phyloP scores from a whole-genome alignment of 352 stramenopile genomes.

The Phytophthora chlamydospora region DNA sequence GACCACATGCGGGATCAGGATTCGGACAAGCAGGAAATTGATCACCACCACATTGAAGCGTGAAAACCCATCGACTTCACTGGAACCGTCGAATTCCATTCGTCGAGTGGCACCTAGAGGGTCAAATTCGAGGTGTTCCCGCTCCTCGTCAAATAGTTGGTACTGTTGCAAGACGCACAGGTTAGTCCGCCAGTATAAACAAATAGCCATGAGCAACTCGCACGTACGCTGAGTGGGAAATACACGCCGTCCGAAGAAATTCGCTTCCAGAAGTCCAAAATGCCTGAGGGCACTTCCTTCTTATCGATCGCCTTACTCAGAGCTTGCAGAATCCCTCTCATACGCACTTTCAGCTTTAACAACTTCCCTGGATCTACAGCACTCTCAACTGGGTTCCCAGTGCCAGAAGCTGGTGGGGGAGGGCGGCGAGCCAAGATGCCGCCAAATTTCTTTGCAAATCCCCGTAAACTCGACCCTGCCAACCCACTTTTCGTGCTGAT shows the following conservation, averaged over 20 bases:
- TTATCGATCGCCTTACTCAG: slow-evolving; percentile 58
- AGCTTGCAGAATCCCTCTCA: slow-evolving; percentile 59
- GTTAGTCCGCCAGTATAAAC: slow-evolving; percentile 13
- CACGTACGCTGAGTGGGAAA: slow-evolving; percentile 60
- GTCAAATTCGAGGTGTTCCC: slow-evolving; percentile 57
- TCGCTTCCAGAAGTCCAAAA: slow-evolving; percentile 64
- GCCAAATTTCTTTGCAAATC: slow-evolving; percentile 58
- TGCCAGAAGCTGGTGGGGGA: slow-evolving; percentile 1
- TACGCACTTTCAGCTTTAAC: slow-evolving; percentile 66
- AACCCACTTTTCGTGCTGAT: slow-evolving; percentile 37
- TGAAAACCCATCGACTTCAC: slow-evolving; percentile 10
- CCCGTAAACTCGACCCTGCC: slow-evolving; percentile 35
- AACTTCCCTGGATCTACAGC: slow-evolving; percentile 30
- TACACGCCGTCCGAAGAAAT: slow-evolving; percentile 68
- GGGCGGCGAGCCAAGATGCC: slow-evolving; percentile 39
- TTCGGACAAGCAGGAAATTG: slow-evolving; percentile 68
- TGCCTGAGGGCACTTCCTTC: slow-evolving; percentile 52
- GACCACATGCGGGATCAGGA: slow-evolving; percentile 67
- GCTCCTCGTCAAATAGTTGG: slow-evolving; percentile 56
- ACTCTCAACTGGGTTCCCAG: not conserved
- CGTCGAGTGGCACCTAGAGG: slow-evolving; percentile 51
- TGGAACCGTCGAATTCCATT: slow-evolving; percentile 34
- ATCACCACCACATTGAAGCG: slow-evolving; percentile 63
- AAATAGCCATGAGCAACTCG: not conserved
- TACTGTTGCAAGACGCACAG: slow-evolving; percentile 41